A percentile compares a stretch with the other conserved stretches of the same genome.
Conservation (phyloP, 192 early-diverging fungal species). For the Entophlyctis helioformis region DNA sequence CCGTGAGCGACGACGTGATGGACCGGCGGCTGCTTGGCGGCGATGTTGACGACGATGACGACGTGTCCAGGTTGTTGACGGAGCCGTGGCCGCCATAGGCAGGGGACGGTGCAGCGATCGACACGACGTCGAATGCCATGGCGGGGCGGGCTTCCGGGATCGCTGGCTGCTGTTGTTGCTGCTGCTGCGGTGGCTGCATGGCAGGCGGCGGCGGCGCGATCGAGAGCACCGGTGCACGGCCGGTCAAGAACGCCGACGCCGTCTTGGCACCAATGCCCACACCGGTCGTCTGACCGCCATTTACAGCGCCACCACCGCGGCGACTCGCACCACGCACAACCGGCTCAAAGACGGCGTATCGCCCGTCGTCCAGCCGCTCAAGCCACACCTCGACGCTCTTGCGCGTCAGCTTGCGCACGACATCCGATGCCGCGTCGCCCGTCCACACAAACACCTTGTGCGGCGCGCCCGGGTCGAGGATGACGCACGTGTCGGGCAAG, state of each 20-base stretch:
- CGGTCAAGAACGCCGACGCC: not conserved
- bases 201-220: not conserved
- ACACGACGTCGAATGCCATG: too few relatives aligned
- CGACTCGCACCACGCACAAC: conserved; percentile 1
- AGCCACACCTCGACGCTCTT: conserved; percentile 45
- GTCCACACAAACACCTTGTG: conserved; percentile 32
- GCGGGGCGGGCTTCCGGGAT: too few relatives aligned
- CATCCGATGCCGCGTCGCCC: conserved; percentile 28
- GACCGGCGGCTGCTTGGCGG: too few relatives aligned
- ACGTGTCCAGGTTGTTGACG: too few relatives aligned
- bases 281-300: not conserved
- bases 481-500: conserved; percentile 21
- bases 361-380: conserved; percentile 25
- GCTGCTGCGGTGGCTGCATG: not conserved
- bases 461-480: conserved; percentile 35
- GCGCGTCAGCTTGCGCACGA: conserved; percentile 29
- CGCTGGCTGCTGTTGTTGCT: not conserved
- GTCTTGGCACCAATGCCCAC: not conserved
- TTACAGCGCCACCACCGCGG: not conserved
- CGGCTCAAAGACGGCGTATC: conserved; percentile 2
- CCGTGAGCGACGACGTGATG: too few relatives aligned
- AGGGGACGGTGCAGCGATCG: too few relatives aligned
- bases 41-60: too few relatives aligned
- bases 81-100: too few relatives aligned
- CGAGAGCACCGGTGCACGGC: not conserved